phyloP scores from a whole-genome alignment of 1,139 yeast species.

The Hansenula sp. region DNA sequence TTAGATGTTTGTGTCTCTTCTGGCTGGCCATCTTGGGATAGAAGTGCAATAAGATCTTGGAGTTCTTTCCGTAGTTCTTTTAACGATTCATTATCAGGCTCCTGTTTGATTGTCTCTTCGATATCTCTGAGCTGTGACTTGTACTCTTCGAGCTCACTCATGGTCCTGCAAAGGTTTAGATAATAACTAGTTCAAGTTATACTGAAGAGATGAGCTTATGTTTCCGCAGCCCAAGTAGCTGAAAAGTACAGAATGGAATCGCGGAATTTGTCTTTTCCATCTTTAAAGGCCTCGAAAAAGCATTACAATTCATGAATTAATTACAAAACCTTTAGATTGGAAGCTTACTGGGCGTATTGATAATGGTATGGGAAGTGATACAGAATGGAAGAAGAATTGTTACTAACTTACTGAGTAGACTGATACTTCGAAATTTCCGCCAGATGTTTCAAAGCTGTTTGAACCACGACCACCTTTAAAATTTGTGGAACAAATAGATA shows the following conservation, averaged over 20 bases:
- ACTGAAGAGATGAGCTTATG: too few species aligned
- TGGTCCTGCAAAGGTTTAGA: neutral
- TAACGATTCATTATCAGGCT: slow-evolving; percentile 28
- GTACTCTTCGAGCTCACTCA: slow-evolving; percentile 29
- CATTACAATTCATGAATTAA: too few species aligned
- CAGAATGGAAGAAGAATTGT: neutral
- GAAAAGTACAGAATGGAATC: too few species aligned
- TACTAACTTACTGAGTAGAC: slow-evolving; percentile 19
- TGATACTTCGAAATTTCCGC: slow-evolving; percentile 53
- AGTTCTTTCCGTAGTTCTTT: slow-evolving; percentile 27
- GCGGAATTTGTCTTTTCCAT: too few species aligned
- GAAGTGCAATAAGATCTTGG: slow-evolving; percentile 25
- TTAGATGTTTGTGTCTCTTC: neutral
- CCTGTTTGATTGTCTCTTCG: slow-evolving; percentile 24
- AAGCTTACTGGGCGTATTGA: too few species aligned
- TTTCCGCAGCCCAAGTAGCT: too few species aligned
- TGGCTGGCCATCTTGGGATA: slow-evolving; percentile 17
- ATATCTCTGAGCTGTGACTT: slow-evolving; percentile 27
- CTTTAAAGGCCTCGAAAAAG: too few species aligned
- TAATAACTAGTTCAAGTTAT: neutral
- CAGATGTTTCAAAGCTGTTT: slow-evolving; percentile 60
- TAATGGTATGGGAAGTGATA: too few species aligned
- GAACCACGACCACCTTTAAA: slow-evolving; percentile 66
- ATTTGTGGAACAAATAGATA: slow-evolving; percentile 50
- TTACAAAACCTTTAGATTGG: too few species aligned